phyloP scores from a whole-genome alignment of 768 basidiomycete species.

The Nevesoporus exiguus region DNA sequence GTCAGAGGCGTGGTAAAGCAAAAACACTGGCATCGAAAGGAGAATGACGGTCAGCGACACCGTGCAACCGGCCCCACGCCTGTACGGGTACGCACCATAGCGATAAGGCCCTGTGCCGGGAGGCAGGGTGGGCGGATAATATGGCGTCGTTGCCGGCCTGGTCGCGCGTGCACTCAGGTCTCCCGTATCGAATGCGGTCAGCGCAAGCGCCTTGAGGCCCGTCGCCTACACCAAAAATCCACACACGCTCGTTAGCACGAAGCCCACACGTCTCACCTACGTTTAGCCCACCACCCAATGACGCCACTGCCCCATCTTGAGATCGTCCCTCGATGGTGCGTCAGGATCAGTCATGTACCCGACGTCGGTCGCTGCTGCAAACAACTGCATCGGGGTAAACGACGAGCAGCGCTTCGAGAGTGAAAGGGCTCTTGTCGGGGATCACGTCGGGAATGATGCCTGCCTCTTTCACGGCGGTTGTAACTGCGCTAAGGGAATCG shows the following conservation, averaged over 20 bases:
- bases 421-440: slow-evolving; percentile 21
- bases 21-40: slow-evolving; percentile 39
- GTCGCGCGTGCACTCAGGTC: slow-evolving; percentile 40
- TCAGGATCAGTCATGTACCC: slow-evolving; percentile 59
- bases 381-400: slow-evolving; percentile 41
- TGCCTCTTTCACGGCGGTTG: slow-evolving; percentile 10
- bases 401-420: slow-evolving; percentile 29
- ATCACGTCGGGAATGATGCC: slow-evolving; percentile 33
- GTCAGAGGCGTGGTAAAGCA: slow-evolving; percentile 63
- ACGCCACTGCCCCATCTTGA: slow-evolving; percentile 49
- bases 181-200: slow-evolving; percentile 29
- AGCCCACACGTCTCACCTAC: not conserved
- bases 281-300: slow-evolving; percentile 50
- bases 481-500: slow-evolving; percentile 26
- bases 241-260: not conserved
- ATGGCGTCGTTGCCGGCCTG: slow-evolving; percentile 49
- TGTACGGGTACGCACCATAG: slow-evolving; percentile 41
- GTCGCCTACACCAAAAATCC: slow-evolving; percentile 28
- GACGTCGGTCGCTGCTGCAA: slow-evolving; percentile 29
- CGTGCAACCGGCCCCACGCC: too few species aligned
- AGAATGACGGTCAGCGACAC: not conserved
- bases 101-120: slow-evolving; percentile 53
- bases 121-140: slow-evolving; percentile 54
- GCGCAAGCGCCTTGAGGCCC: slow-evolving; percentile 37
- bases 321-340: slow-evolving; percentile 48